These are phyloP conservation scores for Aspergillus spinulosporus DNA, from an alignment of 2,329 filamentous ascomycete genomes.

Conservation along the genomic window DNA sequence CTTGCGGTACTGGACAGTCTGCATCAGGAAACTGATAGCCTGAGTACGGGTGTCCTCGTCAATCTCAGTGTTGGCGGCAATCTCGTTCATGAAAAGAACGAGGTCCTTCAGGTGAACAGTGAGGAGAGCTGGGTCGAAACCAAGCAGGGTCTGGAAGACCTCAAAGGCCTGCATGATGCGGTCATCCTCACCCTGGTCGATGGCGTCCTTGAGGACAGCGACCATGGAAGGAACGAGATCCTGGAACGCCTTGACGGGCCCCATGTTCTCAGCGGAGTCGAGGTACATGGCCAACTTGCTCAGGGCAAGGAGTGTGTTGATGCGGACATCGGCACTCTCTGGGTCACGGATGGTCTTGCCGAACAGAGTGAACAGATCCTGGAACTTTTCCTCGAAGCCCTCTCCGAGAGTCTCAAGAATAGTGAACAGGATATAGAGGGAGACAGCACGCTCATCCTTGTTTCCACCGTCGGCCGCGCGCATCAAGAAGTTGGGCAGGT, in stretches of 20 bases:
- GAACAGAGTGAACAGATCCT: conserved; percentile 80
- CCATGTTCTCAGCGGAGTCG: conserved; percentile 79
- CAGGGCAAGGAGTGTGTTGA: conserved; percentile 90
- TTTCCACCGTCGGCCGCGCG: conserved; percentile 74
- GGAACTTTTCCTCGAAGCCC: conserved; percentile 76
- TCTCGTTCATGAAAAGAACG: conserved; percentile 88
- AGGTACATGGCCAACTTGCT: conserved; percentile 85
- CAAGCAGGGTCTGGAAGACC: conserved; percentile 92
- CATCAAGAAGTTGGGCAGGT: conserved; percentile 76
- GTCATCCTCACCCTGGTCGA: conserved; percentile 80
- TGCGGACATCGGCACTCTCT: conserved; percentile 85
- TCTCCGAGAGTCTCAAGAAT: conserved; percentile 86
- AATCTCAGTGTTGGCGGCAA: conserved; percentile 72
- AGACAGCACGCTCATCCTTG: conserved; percentile 81
- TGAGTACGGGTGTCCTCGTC: conserved; percentile 86
- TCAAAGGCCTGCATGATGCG: conserved; percentile 89
- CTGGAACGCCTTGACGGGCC: conserved; percentile 73
- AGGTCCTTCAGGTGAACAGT: conserved; percentile 86
- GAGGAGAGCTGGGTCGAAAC: conserved; percentile 81
- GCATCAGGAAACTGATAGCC: conserved; percentile 89
- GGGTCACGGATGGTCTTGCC: conserved; percentile 83
- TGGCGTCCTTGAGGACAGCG: conserved; percentile 78
- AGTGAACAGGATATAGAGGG: conserved; percentile 89
- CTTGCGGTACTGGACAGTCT: conserved; percentile 86
- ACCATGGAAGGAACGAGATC: conserved; percentile 84